Conservation (phyloP, 1,284 basidiomycete species). For the Malassezia slooffiae region DNA sequence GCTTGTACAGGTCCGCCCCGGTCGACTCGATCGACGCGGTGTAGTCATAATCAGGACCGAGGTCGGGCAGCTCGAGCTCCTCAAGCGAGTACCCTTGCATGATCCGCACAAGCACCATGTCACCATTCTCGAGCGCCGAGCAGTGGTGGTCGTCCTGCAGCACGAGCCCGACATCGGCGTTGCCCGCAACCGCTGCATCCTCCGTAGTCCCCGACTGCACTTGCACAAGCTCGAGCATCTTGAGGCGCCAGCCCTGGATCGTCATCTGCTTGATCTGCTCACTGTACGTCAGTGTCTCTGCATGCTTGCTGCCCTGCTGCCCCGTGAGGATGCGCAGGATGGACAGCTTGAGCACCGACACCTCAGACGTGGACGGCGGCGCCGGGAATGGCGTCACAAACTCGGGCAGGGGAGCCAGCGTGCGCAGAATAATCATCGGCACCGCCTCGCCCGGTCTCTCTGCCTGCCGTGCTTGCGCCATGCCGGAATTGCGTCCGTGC, state of each 20-base stretch:
- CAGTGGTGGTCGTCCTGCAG: conserved; percentile 42
- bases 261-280: conserved; percentile 41
- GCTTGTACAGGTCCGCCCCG: conserved; percentile 22
- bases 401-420: conserved; percentile 29
- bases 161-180: conserved; percentile 25
- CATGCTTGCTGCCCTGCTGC: conserved; percentile 21
- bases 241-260: conserved; percentile 41
- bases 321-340: conserved; percentile 39
- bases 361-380: conserved; percentile 25
- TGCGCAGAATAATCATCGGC: conserved; percentile 27
- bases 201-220: conserved; percentile 29
- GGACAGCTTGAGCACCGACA: conserved; percentile 32
- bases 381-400: conserved; percentile 38
- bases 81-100: conserved; percentile 17
- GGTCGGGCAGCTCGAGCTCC: conserved; percentile 34
- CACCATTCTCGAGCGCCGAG: conserved; percentile 38
- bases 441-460: too few relatives aligned
- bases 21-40: conserved; percentile 7
- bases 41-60: conserved; percentile 24
- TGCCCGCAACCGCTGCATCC: conserved; percentile 9
- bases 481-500: too few relatives aligned
- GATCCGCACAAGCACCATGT: conserved; percentile 36
- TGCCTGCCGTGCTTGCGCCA: too few relatives aligned
- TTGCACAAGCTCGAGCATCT: conserved; percentile 40
- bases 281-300: conserved; percentile 23